A percentile compares a stretch with the other conserved stretches of the same genome.
phyloP scores from a whole-genome alignment of 768 basidiomycete species.

The Hygrocybe coccinea region DNA sequence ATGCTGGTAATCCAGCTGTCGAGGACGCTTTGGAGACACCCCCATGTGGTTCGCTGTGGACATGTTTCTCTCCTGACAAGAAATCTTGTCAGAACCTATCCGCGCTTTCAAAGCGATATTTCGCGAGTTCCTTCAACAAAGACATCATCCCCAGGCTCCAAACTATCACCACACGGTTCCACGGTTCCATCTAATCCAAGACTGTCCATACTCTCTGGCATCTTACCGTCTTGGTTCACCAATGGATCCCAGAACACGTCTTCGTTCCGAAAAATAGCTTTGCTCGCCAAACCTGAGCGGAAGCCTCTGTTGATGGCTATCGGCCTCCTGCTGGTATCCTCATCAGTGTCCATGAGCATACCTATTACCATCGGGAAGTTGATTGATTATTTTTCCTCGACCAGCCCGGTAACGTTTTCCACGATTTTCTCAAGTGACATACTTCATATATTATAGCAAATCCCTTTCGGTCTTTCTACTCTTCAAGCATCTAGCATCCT shows the following conservation, averaged over 20 bases:
- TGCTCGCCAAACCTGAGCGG: slow-evolving; percentile 78
- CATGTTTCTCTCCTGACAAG: background rate
- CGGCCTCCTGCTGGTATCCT: slow-evolving; percentile 79
- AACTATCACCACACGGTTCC: background rate
- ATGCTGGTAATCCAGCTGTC: slow-evolving; percentile 3
- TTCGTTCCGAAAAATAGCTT: slow-evolving; percentile 68
- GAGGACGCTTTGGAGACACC: background rate
- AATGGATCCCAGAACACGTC: slow-evolving; percentile 44
- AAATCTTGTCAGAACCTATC: background rate
- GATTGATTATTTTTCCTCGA: slow-evolving; percentile 85
- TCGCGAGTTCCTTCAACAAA: background rate
- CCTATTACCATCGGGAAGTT: slow-evolving; percentile 91
- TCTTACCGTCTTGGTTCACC: slow-evolving; percentile 27
- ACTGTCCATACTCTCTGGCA: slow-evolving; percentile 19
- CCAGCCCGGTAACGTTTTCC: slow-evolving; percentile 57
- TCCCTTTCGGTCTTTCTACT: slow-evolving; percentile 74
- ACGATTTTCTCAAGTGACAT: background rate
- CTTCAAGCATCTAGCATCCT: slow-evolving; percentile 75
- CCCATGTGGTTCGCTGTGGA: background rate
- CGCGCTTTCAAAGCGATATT: background rate
- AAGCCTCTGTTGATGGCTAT: slow-evolving; percentile 72
- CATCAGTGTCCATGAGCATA: slow-evolving; percentile 85
- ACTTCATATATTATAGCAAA: slow-evolving; percentile 43
- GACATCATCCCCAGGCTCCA: background rate
- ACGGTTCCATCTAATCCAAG: background rate